phyloP scores from a whole-genome alignment of 139 green algal genomes.

The Medakamo hakoo region DNA sequence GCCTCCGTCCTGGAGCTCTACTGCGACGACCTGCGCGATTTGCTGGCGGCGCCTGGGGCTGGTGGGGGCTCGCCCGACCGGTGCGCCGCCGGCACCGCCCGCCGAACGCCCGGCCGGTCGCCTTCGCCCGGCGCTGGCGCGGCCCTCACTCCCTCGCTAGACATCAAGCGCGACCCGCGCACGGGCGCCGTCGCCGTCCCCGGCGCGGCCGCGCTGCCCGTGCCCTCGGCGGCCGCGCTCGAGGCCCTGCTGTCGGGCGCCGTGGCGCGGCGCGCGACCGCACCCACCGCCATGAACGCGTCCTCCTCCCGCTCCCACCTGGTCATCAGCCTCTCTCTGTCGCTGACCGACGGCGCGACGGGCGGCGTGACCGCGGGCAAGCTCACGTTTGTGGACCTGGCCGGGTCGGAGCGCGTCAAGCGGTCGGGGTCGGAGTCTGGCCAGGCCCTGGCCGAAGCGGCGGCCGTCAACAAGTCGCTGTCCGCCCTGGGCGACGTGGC shows the following conservation, averaged over 20 bases:
- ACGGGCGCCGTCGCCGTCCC: constrained; percentile 84
- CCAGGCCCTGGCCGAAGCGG: constrained; percentile 91
- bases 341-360: constrained; percentile 89
- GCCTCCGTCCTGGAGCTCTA: constrained; percentile 97
- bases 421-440: constrained; percentile 75
- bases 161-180: constrained; percentile 96
- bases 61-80: neutral
- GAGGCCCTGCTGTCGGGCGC: constrained; percentile 41
- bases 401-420: constrained; percentile 87
- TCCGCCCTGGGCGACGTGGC: constrained; percentile 93
- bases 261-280: constrained; percentile 21
- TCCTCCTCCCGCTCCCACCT: constrained; percentile 83
- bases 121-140: too few relatives aligned
- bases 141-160: constrained; percentile 44
- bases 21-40: constrained; percentile 65
- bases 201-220: constrained; percentile 51
- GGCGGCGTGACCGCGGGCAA: constrained; percentile 73
- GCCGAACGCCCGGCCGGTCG: constrained; percentile 8
- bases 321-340: constrained; percentile 81
- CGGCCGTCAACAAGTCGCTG: constrained; percentile 98
- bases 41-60: constrained; percentile 36
- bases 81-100: constrained; percentile 7
- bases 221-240: constrained; percentile 35
- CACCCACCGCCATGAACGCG: constrained; percentile 64
- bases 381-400: constrained; percentile 92